Evolutionary conservation across 345 rosid species (phyloP), one percentile per base, ranked within the genome.

Genomic region (Pistacia atlantica): DNA sequence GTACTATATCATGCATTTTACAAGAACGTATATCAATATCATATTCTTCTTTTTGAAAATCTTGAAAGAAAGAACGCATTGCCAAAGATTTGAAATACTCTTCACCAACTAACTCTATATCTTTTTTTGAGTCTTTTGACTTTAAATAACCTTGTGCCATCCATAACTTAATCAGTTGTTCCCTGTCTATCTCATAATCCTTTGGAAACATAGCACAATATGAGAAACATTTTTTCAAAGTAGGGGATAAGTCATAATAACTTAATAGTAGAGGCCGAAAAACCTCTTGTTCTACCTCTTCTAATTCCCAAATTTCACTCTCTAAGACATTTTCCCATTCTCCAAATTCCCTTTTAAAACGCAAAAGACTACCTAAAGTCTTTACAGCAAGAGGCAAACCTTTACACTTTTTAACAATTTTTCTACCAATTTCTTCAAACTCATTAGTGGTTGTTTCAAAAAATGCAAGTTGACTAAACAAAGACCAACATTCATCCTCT

Each of bases 1-100:
- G 73, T 7, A 69, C 61, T 17, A 69, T 69, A 52, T 54, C 46
- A 25, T 69, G 73, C 73, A 69, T 69, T 9, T 52, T 69, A 13
- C 42, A 31, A 0, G 45, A 18, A 4, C 8, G 31, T 69, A 2
- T 7, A 25, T 25, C 0, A 31, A 18, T 42, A 28, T 69, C 72
- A 0, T 16, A 0, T 1, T 49, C 0, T 0, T 11, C 7, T 49
- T 14, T 25, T 28, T 51, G 6, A 49, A 68, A 68, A 8, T 68
- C 72, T 16, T 52, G 72, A 17, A 69, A 69, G 18, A 69, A 52
- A 0, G 72, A 52, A 31, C 1, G 72, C 48, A 69, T 18, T 0
- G 48, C 48, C 9, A 69, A 17, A 4, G 0, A 9, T 1, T 69
- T 12, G 51, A 54, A 69, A 28, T 69, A 69, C 0, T 69, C 5